These are phyloP conservation scores for Scedosporium dehoogii DNA, from an alignment of 2,329 filamentous ascomycete genomes.

Conservation along the genomic window DNA sequence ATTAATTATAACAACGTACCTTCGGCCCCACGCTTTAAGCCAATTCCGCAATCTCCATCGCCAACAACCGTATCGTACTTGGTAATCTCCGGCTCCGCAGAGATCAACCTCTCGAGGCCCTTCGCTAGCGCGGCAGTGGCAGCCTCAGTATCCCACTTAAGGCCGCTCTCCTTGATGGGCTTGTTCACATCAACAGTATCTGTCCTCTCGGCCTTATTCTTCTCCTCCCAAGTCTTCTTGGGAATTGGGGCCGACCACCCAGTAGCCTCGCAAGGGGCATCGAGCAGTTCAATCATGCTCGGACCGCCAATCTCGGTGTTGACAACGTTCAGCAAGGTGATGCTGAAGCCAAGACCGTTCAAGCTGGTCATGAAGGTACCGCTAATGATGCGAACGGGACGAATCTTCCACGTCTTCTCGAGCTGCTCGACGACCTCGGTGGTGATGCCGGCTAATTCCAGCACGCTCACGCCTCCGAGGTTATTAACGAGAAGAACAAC, in stretches of 20 bases:
- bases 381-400: slow-evolving; percentile 52
- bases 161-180: slow-evolving; percentile 31
- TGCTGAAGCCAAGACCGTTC: slow-evolving; percentile 67
- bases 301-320: slow-evolving; percentile 47
- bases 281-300: slow-evolving; percentile 59
- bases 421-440: slow-evolving; percentile 59
- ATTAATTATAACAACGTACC: slow-evolving; percentile 26
- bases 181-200: slow-evolving; percentile 21
- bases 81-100: slow-evolving; percentile 61
- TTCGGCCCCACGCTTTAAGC: slow-evolving; percentile 79
- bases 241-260: slow-evolving; percentile 60
- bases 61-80: slow-evolving; percentile 74
- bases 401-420: slow-evolving; percentile 43
- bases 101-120: slow-evolving; percentile 52
- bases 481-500: slow-evolving; percentile 67
- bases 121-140: slow-evolving; percentile 43
- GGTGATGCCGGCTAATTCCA: slow-evolving; percentile 65
- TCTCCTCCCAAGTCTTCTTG: slow-evolving; percentile 53
- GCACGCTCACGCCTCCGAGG: slow-evolving; percentile 60
- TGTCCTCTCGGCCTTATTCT: slow-evolving; percentile 33
- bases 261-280: slow-evolving; percentile 57
- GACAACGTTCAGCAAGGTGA: slow-evolving; percentile 57
- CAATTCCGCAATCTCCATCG: slow-evolving; percentile 83
- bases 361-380: slow-evolving; percentile 73
- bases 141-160: slow-evolving; percentile 40